Conservation (phyloP, 306 rosid species). For the Prosopis cineraria region DNA sequence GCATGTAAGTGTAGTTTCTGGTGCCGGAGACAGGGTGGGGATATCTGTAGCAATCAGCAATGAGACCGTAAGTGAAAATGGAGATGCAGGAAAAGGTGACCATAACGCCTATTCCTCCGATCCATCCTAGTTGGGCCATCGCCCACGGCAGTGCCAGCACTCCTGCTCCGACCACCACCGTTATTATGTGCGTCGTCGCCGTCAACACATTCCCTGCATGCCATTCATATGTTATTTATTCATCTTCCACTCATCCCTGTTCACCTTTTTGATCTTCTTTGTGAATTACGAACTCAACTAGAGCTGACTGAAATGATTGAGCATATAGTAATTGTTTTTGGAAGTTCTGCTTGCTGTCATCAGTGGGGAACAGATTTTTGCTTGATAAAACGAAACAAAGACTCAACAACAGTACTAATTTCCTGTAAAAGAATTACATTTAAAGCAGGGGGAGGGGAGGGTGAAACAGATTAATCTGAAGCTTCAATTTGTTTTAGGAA, state of each 20-base stretch:
- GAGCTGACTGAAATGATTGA: too few relatives aligned
- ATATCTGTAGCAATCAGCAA: conserved; percentile 53
- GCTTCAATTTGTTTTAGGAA: too few relatives aligned
- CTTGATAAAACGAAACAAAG: too few relatives aligned
- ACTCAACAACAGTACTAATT: too few relatives aligned
- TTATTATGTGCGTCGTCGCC: conserved; percentile 47
- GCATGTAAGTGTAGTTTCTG: conserved; percentile 53
- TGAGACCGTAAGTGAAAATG: conserved; percentile 43
- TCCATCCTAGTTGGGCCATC: conserved; percentile 52
- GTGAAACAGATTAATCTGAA: too few relatives aligned
- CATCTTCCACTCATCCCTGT: not conserved
- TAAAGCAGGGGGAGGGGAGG: too few relatives aligned
- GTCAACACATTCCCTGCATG: conserved; percentile 44
- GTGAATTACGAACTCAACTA: too few relatives aligned
- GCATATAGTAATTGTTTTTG: not conserved
- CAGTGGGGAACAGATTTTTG: too few relatives aligned
- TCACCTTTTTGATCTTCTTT: not conserved
- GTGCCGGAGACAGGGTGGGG: conserved; percentile 46
- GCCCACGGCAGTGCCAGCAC: conserved; percentile 51
- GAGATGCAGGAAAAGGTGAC: conserved; percentile 38
- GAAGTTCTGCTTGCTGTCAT: too few relatives aligned
- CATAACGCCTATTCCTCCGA: conserved; percentile 38
- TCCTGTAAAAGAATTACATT: too few relatives aligned
- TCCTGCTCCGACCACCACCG: conserved; percentile 52
- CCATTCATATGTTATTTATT: not conserved